phyloP scores from a whole-genome alignment of 805 yeast genomes.

The Yarrowia alimentaria region DNA sequence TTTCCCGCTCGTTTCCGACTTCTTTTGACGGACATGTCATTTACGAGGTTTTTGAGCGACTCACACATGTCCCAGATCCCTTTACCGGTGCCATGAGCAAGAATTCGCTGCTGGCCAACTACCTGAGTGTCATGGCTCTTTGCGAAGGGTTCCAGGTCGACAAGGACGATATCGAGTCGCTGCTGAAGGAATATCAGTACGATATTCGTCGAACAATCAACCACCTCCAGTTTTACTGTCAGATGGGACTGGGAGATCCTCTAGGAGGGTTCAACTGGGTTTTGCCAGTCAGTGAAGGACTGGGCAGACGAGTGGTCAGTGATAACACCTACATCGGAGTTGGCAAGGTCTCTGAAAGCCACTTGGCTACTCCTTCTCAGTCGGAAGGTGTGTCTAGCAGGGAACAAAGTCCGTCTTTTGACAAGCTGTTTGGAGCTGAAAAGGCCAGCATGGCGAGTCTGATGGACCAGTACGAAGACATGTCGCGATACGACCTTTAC shows the following conservation, averaged over 20 bases:
- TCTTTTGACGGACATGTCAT: slow-evolving; percentile 14
- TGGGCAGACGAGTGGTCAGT: slow-evolving; percentile 33
- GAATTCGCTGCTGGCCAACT: not conserved
- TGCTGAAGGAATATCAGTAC: not conserved
- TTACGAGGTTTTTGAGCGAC: not conserved
- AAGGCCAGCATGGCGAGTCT: too few relatives aligned
- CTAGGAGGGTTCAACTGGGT: slow-evolving; percentile 40
- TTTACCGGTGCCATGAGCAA: too few relatives aligned
- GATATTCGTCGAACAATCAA: slow-evolving; percentile 31
- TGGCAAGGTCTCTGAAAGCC: too few relatives aligned
- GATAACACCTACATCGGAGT: slow-evolving; percentile 4
- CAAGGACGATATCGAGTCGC: too few relatives aligned
- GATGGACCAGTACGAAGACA: too few relatives aligned
- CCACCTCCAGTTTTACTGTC: slow-evolving; percentile 41
- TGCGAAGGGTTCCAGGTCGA: slow-evolving; percentile 10
- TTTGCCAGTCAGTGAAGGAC: slow-evolving; percentile 30
- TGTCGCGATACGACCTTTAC: too few relatives aligned
- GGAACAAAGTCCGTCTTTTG: too few relatives aligned
- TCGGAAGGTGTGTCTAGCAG: too few relatives aligned
- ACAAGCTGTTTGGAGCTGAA: too few relatives aligned
- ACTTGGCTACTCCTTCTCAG: too few relatives aligned
- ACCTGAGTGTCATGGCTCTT: slow-evolving; percentile 1
- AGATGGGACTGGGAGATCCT: slow-evolving; percentile 39
- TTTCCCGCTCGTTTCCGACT: slow-evolving; percentile 3
- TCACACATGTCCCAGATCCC: too few relatives aligned